A percentile compares a stretch with the other conserved stretches of the same genome.
Conservation (phyloP, 495 filamentous ascomycete genomes). For the Monascus purpureus region DNA sequence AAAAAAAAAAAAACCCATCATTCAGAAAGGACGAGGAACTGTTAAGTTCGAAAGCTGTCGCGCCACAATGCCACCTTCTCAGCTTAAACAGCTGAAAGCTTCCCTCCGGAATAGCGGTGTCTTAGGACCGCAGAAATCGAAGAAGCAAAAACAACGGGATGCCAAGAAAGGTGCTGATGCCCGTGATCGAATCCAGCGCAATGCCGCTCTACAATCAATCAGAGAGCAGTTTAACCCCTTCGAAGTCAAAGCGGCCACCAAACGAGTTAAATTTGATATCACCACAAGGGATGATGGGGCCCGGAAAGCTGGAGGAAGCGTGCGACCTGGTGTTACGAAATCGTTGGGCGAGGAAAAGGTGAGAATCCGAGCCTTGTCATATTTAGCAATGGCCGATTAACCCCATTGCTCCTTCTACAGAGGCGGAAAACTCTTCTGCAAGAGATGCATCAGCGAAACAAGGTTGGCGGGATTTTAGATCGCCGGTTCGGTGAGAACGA, state of each 20-base stretch:
- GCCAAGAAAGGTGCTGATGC: slow-evolving; percentile 44
- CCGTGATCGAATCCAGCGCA: slow-evolving; percentile 56
- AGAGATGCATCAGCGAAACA: slow-evolving; percentile 76
- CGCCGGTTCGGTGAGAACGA: slow-evolving; percentile 94
- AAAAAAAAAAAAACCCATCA: slow-evolving; percentile 10
- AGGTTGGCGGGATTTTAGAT: slow-evolving; percentile 84
- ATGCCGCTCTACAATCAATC: slow-evolving; percentile 64
- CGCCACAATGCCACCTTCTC: slow-evolving; percentile 73
- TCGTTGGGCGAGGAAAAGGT: slow-evolving; percentile 78
- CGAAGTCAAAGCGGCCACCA: slow-evolving; percentile 62
- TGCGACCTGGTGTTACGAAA: slow-evolving; percentile 70
- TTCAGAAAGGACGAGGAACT: slow-evolving; percentile 2
- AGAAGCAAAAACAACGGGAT: slow-evolving; percentile 73
- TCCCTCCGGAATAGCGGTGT: slow-evolving; percentile 80
- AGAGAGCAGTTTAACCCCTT: slow-evolving; percentile 96
- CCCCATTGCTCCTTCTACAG: too few relatives aligned
- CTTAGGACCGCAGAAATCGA: slow-evolving; percentile 75
- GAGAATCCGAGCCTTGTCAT: slow-evolving; percentile 7
- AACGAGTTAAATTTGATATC: slow-evolving; percentile 62
- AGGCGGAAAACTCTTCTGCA: slow-evolving; percentile 65
- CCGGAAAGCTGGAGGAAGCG: slow-evolving; percentile 31
- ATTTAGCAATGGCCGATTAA: too few relatives aligned
- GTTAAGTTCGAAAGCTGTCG: slow-evolving; percentile 2
- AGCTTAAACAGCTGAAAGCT: slow-evolving; percentile 87
- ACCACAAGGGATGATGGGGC: slow-evolving; percentile 42